phyloP scores from a whole-genome alignment of 805 yeast genomes.

The Starmerella scarabaei region DNA sequence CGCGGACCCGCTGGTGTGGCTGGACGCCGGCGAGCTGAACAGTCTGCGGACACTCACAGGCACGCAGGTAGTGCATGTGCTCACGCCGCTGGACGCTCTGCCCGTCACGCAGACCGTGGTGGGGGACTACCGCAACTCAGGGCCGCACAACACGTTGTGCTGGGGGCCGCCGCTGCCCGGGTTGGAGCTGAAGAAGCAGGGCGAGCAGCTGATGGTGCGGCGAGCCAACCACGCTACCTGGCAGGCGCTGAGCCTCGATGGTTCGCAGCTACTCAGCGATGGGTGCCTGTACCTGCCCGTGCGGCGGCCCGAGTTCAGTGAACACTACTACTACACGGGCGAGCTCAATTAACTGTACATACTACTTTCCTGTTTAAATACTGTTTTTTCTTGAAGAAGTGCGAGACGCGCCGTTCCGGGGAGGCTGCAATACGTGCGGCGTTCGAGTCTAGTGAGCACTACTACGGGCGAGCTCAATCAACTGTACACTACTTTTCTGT shows the following conservation, averaged over 20 bases:
- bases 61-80: conserved; percentile 26
- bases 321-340: conserved; percentile 17
- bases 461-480: too few species aligned
- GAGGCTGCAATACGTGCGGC: conserved; percentile 34
- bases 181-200: conserved; percentile 13
- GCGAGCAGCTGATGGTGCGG: conserved; percentile 3
- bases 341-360: conserved; percentile 9
- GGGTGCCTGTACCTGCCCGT: conserved; percentile 17
- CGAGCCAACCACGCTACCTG: conserved; percentile 11
- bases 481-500: not conserved
- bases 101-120: conserved; percentile 28
- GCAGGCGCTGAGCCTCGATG: not conserved
- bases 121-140: conserved; percentile 22
- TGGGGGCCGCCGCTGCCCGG: conserved; percentile 21
- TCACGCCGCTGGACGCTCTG: conserved; percentile 22
- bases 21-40: conserved; percentile 14
- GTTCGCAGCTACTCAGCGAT: conserved; percentile 11
- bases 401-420: conserved; percentile 31
- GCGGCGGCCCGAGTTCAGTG: conserved; percentile 16
- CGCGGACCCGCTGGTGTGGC: conserved; percentile 18
- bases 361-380: not conserved
- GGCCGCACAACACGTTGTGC: conserved; percentile 6
- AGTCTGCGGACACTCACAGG: conserved; percentile 27
- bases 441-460: conserved; percentile 13
- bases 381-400: not conserved